A percentile compares a stretch with the other conserved stretches of the same genome.
phyloP scores from a whole-genome alignment of 192 early-diverging fungal genomes.

The Kickxella alabastrina region DNA sequence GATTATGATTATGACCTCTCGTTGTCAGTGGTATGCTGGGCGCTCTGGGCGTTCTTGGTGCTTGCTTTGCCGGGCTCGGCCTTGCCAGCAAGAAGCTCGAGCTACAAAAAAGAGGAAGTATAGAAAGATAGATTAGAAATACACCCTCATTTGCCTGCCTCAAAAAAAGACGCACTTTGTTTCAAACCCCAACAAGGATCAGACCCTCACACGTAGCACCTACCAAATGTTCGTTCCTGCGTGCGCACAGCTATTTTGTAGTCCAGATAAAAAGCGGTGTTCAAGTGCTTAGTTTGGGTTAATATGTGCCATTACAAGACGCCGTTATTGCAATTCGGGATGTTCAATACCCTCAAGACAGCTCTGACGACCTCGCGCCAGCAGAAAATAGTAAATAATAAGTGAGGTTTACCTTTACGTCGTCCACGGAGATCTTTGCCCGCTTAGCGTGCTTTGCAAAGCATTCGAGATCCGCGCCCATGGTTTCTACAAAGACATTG shows the following conservation, averaged over 20 bases:
- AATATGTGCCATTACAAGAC: too few relatives aligned
- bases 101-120: slow-evolving; percentile 3
- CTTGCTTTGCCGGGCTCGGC: slow-evolving; percentile 3
- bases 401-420: slow-evolving; percentile 41
- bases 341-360: too few relatives aligned
- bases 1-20: too few relatives aligned
- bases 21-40: too few relatives aligned
- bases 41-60: slow-evolving; percentile 2
- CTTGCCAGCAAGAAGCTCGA: slow-evolving; percentile 6
- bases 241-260: slow-evolving; percentile 30
- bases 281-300: too few relatives aligned
- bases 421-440: slow-evolving; percentile 46
- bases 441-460: slow-evolving; percentile 49
- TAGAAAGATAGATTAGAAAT: background rate
- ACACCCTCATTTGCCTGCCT: background rate
- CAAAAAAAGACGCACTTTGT: background rate
- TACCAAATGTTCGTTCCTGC: slow-evolving; percentile 34
- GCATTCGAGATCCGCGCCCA: slow-evolving; percentile 42
- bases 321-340: too few relatives aligned
- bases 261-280: too few relatives aligned
- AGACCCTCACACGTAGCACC: too few relatives aligned
- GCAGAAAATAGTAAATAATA: too few relatives aligned
- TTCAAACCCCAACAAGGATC: too few relatives aligned
- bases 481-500: slow-evolving; percentile 21
- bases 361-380: too few relatives aligned